Base-by-base conservation (phyloP, 1,284 basidiomycete genomes). In the Phlebopus sp. region DNA sequence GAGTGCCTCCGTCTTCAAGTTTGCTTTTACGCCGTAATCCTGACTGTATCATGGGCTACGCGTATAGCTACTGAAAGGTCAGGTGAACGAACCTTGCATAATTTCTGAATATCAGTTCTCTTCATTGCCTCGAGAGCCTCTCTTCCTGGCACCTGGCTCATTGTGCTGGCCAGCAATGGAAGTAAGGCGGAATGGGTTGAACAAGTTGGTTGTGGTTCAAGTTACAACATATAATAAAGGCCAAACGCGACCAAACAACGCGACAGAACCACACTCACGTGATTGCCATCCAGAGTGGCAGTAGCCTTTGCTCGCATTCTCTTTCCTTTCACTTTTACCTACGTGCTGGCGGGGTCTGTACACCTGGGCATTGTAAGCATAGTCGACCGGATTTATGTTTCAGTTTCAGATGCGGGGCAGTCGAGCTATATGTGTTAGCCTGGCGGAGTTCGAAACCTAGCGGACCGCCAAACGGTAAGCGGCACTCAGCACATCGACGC, bases 1-100 rank as follows among this genome's bases (percentile, higher is more conserved):
- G 52, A 90, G 69, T 38, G 79, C 79, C 56, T 87, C 85, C 19
- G 84, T 79, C 70, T 86, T 90, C 61, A 89, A 76, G 65, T 89
- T 89, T 42, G 87, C 86, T 64, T 78, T 84, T 51, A 90, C 78
- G 49, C 86, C 86, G 62, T 83, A 81, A 55, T 87, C 84, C 86
- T 89, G 49, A 41, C 42, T 48, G 56, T 42, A 60, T 58, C 53
- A 55, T 65, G 55, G 59, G 50, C 54, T 54, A 47, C 7, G 46
- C 11, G 34, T 32, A 25, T 18, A 37, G 31, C 14, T 25, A 37
- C 55, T 56, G 49, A 58, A 52, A 23, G 21, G 48, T 37, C 47
- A 9, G 25, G 11, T 17, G 37, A 18, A 30, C 14, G 0, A 40
- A 57, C 87, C 71, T 90, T 90, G 78, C 87, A 89, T 31, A 90